Percentiles rank a stretch among this genome's conserved stretches.
Conservation (phyloP, 2,329 filamentous ascomycete genomes). For the Shiraia sp. region DNA sequence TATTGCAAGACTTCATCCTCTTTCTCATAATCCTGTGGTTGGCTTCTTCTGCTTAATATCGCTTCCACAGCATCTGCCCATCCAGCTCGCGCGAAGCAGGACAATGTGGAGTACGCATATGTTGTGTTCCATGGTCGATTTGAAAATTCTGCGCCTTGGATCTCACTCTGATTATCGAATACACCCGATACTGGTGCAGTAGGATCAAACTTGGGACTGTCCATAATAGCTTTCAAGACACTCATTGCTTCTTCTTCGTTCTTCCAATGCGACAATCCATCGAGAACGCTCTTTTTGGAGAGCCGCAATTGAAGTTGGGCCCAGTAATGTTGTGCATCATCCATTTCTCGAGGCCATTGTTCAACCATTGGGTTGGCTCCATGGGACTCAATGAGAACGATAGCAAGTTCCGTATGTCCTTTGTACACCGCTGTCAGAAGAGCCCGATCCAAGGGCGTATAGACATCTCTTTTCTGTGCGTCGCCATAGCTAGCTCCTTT, state of each 20-base stretch:
- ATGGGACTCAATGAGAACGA: conserved; percentile 16
- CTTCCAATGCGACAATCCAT: conserved; percentile 20
- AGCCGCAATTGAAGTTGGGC: conserved; percentile 15
- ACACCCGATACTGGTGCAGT: conserved; percentile 13
- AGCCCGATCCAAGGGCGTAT: conserved; percentile 14
- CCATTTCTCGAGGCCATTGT: conserved; percentile 23
- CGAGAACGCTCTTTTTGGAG: conserved; percentile 19
- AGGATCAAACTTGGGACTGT: conserved; percentile 16
- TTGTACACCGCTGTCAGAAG: conserved; percentile 21
- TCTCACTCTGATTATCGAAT: conserved; percentile 24
- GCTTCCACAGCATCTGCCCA: conserved; percentile 24
- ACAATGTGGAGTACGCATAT: conserved; percentile 18
- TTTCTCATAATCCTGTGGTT: conserved; percentile 15
- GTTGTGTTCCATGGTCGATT: conserved; percentile 23
- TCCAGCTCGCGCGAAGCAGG: conserved; percentile 19
- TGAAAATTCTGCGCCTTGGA: conserved; percentile 12
- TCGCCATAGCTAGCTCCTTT: conserved; percentile 21
- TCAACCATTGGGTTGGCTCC: conserved; percentile 21
- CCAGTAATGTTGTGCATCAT: conserved; percentile 23
- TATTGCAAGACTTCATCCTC: conserved; percentile 20
- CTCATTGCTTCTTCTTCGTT: conserved; percentile 18
- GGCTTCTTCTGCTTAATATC: conserved; percentile 15
- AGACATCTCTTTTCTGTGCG: conserved; percentile 10
- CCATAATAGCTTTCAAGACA: conserved; percentile 18
- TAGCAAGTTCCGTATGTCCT: conserved; percentile 16